Base-by-base conservation (phyloP, 306 rosid genomes). In the Mimosa pudica region DNA sequence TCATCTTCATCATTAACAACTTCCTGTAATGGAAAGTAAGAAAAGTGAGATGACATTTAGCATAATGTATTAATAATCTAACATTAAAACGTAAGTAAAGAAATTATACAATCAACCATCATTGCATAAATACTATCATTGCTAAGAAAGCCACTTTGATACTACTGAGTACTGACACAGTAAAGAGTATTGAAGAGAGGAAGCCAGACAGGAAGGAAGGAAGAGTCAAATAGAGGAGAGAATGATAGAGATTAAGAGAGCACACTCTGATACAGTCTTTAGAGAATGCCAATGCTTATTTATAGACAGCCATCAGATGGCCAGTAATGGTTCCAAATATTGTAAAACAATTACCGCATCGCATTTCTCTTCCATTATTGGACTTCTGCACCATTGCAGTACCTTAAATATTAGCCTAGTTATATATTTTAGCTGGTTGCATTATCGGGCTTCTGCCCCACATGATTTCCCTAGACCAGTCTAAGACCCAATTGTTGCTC, bases 21-120 rank as follows among this genome's bases (percentile, higher is more conserved):
- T 82, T 89, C 89, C 97, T 92, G 90, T 81, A 69, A 83, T 63
- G 83, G 84, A 57, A 55, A 77, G 77, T n/a, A 55, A n/a, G 30
- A 5, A 38, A 77, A 75, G 79, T 32, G 24, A 78, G 55, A 44
- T 75, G 47, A 44, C 46, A 35, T 3, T 1, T n/a, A 16, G n/a
- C 10, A 30, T 13, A 30, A 14, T 60, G 66, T 61, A 24, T 12
- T 63, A 32, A 10, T 61, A 30, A 32, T 12, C 65, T 20, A 17
- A 12, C 32, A 35, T 8, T 6, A 30, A 84, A 58, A 24, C 35
- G 62, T 7, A 7, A 16, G 20, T 52, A 64, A 20, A 54, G 42
- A 80, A 30, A 76, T 24, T 69, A 17, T 74, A 61, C 41, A 67
- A 80, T 49, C 69, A 9, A 70, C 61, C 65, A 68, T 63, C 24